Conservation (phyloP, 2,329 filamentous ascomycete species). For the Harringtonia aguacate region DNA sequence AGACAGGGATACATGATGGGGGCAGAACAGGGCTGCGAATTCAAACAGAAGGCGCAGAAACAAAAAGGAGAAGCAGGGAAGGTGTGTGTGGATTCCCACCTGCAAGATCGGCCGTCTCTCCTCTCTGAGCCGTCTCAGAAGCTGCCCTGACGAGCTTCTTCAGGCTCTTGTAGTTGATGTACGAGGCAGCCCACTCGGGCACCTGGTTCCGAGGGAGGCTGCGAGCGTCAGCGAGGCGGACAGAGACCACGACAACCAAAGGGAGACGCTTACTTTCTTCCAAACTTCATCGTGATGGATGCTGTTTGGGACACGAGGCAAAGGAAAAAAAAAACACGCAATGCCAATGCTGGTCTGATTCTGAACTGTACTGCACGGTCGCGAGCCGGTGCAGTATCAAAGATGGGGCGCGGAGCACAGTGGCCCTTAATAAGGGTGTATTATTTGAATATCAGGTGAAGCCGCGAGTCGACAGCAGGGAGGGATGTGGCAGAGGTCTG, state of each 20-base stretch:
- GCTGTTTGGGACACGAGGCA: too few relatives aligned
- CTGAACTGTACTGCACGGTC: too few relatives aligned
- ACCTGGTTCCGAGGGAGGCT: conserved; percentile 68
- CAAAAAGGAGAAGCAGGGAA: conserved; percentile 17
- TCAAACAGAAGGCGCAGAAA: not conserved
- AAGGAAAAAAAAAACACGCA: too few relatives aligned
- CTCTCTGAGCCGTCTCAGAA: conserved; percentile 51
- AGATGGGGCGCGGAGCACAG: too few relatives aligned
- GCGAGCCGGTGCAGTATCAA: too few relatives aligned
- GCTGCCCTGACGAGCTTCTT: conserved; percentile 93
- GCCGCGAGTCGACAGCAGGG: too few relatives aligned
- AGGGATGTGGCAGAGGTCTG: too few relatives aligned
- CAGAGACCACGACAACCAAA: too few relatives aligned
- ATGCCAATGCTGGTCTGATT: too few relatives aligned
- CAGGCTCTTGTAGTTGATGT: conserved; percentile 83
- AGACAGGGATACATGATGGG: not conserved
- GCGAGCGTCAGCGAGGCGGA: not conserved
- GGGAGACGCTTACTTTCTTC: conserved; percentile 19
- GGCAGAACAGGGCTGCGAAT: not conserved
- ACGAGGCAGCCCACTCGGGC: conserved; percentile 73
- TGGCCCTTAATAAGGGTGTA: too few relatives aligned
- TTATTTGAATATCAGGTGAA: too few relatives aligned
- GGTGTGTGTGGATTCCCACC: conserved; percentile 45
- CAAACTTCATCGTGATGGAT: conserved; percentile 22
- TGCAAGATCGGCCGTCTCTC: conserved; percentile 75